Evolutionary conservation across 495 filamentous ascomycete species (phyloP).

Genomic region (Jackrogersella minutella): DNA sequence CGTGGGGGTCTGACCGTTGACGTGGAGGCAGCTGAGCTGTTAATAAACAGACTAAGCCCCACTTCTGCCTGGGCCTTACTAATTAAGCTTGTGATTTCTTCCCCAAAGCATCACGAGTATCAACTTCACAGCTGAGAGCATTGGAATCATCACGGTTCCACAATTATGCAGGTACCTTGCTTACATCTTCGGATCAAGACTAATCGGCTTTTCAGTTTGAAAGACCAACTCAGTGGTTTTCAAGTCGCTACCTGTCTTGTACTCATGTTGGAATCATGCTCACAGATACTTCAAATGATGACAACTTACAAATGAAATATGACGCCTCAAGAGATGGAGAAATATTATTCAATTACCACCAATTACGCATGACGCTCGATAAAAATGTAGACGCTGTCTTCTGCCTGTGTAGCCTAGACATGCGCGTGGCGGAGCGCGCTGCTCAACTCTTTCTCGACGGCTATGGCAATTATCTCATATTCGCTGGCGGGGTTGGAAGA

Average conservation of each 20-base stretch:
- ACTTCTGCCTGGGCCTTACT: neutral
- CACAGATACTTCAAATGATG: neutral
- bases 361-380: constrained; percentile 39
- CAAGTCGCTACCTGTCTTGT: neutral
- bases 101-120: neutral
- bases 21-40: neutral
- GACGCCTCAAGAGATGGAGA: constrained; percentile 50
- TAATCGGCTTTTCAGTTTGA: neutral
- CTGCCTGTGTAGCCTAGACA: constrained; percentile 51
- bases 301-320: neutral
- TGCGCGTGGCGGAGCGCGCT: constrained; percentile 47
- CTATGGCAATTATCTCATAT: constrained; percentile 46
- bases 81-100: neutral
- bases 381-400: constrained; percentile 46
- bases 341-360: constrained; percentile 52
- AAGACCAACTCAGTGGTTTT: neutral
- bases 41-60: neutral
- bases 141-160: neutral
- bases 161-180: neutral
- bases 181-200: neutral
- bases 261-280: neutral
- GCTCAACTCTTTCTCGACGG: constrained; percentile 46
- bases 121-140: neutral
- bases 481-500: constrained; percentile 46
- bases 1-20: constrained; percentile 8